Base-by-base conservation (phyloP, 352 stramenopile genomes). In the Pythium sp. region DNA sequence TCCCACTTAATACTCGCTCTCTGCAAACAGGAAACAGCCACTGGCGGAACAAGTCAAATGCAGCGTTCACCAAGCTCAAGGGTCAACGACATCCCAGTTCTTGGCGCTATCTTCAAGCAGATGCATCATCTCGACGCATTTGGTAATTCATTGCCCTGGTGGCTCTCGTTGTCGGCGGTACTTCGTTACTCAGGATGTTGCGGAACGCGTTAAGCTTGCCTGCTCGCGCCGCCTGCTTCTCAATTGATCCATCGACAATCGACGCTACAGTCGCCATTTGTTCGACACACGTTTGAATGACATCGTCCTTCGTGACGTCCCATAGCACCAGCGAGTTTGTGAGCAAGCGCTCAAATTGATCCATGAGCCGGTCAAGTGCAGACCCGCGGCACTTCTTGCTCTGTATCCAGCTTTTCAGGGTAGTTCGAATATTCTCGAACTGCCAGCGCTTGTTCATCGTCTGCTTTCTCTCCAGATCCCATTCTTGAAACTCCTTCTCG, bases 311-410 rank as follows among this genome's bases (percentile, higher is more conserved):
- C 22, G 49, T 28, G 8, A 56, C 20, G 49, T 56, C 49, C 49
- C 49, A 56, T 24, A 56, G 22, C 22, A 1, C 22, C 1, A 56
- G 20, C 49, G 49, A 30, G 2, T 32, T 56, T 4, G 49, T 28
- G n/a, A 56, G 49, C 49, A 56, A 56, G n/a, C 49, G 22, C 49
- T 56, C 49, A 56, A 56, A 56, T 9, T 56, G 49, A 26, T 56
- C 49, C 22, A 56, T 56, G 7, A 56, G 49, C 4, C 49, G 49
- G n/a, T 56, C 49, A 12, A 56, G 49, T 20, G 49, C n/a, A n/a
- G 49, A 56, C 20, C 49, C 49, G 9, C 49, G 49, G 49, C 49
- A 56, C 32, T 56, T 56, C 20, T 28, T 8, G 24, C n/a, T 56
- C 11, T 56, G n/a, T 30, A 28, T 26, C 49, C 49, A 56, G 49